Percentiles rank a stretch among this genome's conserved stretches.
Evolutionary conservation across 75 land plant species (phyloP).

Genomic region (Pinus tabuliformis): DNA sequence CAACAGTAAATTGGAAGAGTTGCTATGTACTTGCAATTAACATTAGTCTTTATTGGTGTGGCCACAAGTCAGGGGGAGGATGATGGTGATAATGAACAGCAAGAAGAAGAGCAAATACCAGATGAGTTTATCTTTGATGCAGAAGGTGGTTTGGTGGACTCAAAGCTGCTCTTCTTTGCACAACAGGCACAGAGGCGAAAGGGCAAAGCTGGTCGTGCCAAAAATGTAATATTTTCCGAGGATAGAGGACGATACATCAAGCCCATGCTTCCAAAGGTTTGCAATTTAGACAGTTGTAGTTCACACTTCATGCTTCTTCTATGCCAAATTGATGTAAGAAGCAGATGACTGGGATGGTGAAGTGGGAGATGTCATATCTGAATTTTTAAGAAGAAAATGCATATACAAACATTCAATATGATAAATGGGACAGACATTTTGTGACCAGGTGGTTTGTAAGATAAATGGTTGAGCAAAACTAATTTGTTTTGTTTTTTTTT

Average conservation of each 20-base stretch:
- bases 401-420: not conserved
- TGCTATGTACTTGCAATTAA: not conserved
- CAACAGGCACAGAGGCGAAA: slow-evolving; percentile 90
- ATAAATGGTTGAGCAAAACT: not conserved
- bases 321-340: not conserved
- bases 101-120: slow-evolving; percentile 84
- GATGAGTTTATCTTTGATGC: slow-evolving; percentile 99
- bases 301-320: not conserved
- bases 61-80: slow-evolving; percentile 50
- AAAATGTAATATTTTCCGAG: slow-evolving; percentile 98
- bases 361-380: not conserved
- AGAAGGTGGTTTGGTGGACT: slow-evolving; percentile 95
- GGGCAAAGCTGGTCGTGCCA: slow-evolving; percentile 98
- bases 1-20: not conserved
- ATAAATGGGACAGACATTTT: not conserved
- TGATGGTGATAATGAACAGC: slow-evolving; percentile 72
- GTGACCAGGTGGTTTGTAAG: not conserved
- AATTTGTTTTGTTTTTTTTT: not conserved
- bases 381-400: not conserved
- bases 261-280: slow-evolving; percentile 99
- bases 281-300: not conserved
- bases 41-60: not conserved
- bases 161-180: slow-evolving; percentile 92
- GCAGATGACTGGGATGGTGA: not conserved
- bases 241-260: slow-evolving; percentile 97